Evolutionary conservation across 1,284 basidiomycete genomes (phyloP).

Genomic region (Ustilago hordei): DNA sequence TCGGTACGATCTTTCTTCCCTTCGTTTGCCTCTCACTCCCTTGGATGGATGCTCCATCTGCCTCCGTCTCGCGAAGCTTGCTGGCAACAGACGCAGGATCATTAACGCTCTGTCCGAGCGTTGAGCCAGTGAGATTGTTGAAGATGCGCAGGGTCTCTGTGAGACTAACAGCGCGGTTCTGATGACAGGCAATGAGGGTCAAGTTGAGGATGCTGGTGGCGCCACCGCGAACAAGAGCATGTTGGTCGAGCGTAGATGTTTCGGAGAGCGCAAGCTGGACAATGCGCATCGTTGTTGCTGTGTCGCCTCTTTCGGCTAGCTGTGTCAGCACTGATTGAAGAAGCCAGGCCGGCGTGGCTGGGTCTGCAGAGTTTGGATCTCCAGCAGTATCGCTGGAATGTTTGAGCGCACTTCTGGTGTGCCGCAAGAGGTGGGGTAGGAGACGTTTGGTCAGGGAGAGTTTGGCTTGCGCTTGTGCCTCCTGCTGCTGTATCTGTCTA

Average conservation of each 20-base stretch:
- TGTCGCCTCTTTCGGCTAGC: conserved; percentile 28
- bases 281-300: conserved; percentile 21
- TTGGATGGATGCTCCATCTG: background rate
- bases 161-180: conserved; percentile 13
- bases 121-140: conserved; percentile 23
- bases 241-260: background rate
- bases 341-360: conserved; percentile 32
- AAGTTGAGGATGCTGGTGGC: conserved; percentile 26
- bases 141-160: conserved; percentile 30
- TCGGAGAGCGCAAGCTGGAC: conserved; percentile 30
- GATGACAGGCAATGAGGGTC: conserved; percentile 18
- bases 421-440: conserved; percentile 26
- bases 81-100: conserved; percentile 5
- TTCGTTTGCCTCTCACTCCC: background rate
- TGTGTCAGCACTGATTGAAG: conserved; percentile 35
- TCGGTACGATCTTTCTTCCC: conserved; percentile 5
- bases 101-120: conserved; percentile 9
- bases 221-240: background rate
- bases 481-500: conserved; percentile 3
- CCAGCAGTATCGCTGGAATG: background rate
- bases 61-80: background rate
- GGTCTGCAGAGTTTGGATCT: background rate
- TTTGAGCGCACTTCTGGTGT: conserved; percentile 1
- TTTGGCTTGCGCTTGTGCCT: conserved; percentile 28
- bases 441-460: conserved; percentile 33